Evolutionary conservation across 2,329 filamentous ascomycete species (phyloP).

Genomic region (Scortechinia acanthostroma): DNA sequence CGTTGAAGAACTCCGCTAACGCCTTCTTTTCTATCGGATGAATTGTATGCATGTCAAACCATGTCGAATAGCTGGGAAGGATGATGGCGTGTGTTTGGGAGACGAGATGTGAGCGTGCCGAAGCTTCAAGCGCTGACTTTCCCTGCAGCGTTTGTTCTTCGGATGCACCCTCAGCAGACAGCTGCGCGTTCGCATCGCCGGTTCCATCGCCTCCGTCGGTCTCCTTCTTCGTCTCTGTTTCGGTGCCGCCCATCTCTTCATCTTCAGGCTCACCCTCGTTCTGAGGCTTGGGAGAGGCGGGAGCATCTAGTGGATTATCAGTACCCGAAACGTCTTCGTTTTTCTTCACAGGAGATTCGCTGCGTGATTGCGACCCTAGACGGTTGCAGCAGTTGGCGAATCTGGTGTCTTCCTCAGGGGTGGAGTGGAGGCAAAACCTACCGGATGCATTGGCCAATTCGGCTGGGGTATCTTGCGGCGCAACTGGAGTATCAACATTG

Average conservation of each 20-base stretch:
- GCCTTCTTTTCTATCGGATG: slow-evolving; percentile 90
- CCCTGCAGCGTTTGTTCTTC: slow-evolving; percentile 55
- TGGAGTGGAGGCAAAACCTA: too few species aligned
- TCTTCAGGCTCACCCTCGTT: slow-evolving; percentile 33
- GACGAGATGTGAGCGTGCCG: slow-evolving; percentile 84
- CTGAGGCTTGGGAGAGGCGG: slow-evolving; percentile 1
- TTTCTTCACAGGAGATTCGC: slow-evolving; percentile 17
- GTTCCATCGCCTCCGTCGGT: slow-evolving; percentile 31
- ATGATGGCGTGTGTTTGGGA: slow-evolving; percentile 93
- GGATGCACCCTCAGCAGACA: slow-evolving; percentile 21
- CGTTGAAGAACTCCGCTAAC: slow-evolving; percentile 97
- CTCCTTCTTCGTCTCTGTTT: slow-evolving; percentile 40
- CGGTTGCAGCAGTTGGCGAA: not conserved
- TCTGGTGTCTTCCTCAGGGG: too few species aligned
- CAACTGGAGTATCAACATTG: too few species aligned
- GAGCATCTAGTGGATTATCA: slow-evolving; percentile 1
- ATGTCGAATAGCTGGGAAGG: slow-evolving; percentile 92
- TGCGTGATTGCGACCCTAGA: slow-evolving; percentile 19
- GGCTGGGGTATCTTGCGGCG: too few species aligned
- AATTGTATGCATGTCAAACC: slow-evolving; percentile 96
- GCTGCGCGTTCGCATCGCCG: not conserved
- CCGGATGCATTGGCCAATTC: too few species aligned
- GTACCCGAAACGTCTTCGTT: slow-evolving; percentile 10
- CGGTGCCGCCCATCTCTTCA: slow-evolving; percentile 68
- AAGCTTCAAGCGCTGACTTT: slow-evolving; percentile 76